Evolutionary conservation across 2,329 filamentous ascomycete species (phyloP).

Genomic region (Phialophora verrucosa): DNA sequence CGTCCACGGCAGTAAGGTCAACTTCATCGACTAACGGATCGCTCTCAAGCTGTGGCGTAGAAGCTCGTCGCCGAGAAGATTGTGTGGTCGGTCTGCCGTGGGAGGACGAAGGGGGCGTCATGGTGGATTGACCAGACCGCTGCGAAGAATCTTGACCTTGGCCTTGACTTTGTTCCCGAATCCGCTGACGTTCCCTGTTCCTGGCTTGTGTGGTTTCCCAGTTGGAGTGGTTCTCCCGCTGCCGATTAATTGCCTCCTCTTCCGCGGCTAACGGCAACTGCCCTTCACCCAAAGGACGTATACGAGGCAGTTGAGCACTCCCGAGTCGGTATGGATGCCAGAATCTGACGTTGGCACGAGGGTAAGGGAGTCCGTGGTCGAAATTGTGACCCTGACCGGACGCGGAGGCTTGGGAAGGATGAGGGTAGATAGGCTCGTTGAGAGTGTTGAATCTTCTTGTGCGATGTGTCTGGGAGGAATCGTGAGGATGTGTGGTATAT

Average conservation of each 20-base stretch:
- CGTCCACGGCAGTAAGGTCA: conserved; percentile 56
- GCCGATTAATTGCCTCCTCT: conserved; percentile 35
- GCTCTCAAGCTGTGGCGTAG: background rate
- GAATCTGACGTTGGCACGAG: conserved; percentile 8
- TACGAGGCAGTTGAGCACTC: background rate
- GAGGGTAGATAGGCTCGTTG: conserved; percentile 35
- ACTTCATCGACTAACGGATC: conserved; percentile 51
- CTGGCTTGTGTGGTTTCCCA: conserved; percentile 35
- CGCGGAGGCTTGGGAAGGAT: conserved; percentile 1
- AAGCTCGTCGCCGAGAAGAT: conserved; percentile 4
- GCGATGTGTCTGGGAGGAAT: conserved; percentile 21
- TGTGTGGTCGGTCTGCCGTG: conserved; percentile 11
- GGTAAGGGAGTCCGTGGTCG: background rate
- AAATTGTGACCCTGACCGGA: conserved; percentile 9
- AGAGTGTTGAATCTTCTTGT: conserved; percentile 28
- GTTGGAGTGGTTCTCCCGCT: conserved; percentile 35
- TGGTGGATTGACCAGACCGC: conserved; percentile 2
- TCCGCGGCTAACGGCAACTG: conserved; percentile 23
- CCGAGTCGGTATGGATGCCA: conserved; percentile 9
- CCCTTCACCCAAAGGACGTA: conserved; percentile 9
- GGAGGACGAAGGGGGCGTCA: conserved; percentile 30
- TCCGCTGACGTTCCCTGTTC: conserved; percentile 25
- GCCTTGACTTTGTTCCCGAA: background rate
- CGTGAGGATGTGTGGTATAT: conserved; percentile 37
- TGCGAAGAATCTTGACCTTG: conserved; percentile 12